These are phyloP conservation scores for Geotrichum ghanense DNA, from an alignment of 805 yeast genomes.

Conservation along the genomic window DNA sequence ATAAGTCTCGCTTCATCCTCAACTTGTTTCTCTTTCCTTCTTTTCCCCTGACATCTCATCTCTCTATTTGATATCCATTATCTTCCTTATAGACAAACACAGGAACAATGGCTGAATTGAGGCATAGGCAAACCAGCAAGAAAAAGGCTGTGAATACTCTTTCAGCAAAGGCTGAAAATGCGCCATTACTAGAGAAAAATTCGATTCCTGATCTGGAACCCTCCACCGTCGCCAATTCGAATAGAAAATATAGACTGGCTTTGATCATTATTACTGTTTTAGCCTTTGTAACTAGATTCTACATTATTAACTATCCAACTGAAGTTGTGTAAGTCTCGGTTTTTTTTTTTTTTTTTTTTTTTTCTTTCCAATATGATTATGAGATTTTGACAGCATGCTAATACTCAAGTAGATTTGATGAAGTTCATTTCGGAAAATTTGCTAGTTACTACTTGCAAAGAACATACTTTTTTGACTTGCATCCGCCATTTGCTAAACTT, in stretches of 20 bases:
- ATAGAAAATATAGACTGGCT: conserved; percentile 5
- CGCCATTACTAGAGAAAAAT: neutral
- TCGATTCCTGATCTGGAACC: neutral
- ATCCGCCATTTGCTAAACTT: conserved; percentile 95
- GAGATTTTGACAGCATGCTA: neutral
- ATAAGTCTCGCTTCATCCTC: neutral
- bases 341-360: no score
- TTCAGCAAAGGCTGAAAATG: neutral
- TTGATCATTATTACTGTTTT: conserved; percentile 47
- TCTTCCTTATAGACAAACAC: neutral
- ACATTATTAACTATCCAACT: conserved; percentile 57
- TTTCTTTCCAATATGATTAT: neutral
- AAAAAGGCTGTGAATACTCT: neutral
- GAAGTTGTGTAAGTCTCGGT: conserved; percentile 42
- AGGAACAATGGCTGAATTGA: neutral
- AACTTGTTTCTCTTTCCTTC: neutral
- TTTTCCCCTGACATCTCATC: no score
- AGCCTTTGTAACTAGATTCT: conserved; percentile 65
- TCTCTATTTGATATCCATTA: no score
- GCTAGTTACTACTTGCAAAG: conserved; percentile 59
- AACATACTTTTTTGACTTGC: conserved; percentile 90
- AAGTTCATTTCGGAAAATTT: conserved; percentile 40
- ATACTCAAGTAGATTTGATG: conserved; percentile 20
- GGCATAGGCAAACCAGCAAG: neutral
- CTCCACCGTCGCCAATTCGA: neutral